Conservation (phyloP, 257 asterid species). For the Craterostigma plantagineum region DNA sequence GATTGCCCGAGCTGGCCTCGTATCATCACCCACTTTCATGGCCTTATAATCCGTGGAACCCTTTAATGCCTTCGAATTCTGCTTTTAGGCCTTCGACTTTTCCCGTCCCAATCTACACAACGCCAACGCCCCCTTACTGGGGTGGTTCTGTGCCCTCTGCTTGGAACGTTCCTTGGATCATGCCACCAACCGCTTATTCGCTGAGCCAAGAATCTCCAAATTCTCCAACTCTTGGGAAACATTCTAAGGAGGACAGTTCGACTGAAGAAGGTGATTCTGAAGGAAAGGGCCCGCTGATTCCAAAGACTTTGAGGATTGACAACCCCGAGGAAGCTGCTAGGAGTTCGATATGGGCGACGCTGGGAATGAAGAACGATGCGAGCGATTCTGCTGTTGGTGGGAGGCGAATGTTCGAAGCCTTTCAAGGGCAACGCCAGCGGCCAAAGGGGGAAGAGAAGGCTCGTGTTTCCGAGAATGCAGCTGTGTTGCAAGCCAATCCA, state of each 20-base stretch:
- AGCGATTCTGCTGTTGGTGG: constrained; percentile 27
- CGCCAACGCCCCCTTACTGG: constrained; percentile 24
- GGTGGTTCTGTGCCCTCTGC: constrained; percentile 28
- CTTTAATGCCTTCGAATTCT: constrained; percentile 15
- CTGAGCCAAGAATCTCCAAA: constrained; percentile 14
- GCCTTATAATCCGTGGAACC: constrained; percentile 24
- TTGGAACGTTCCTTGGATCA: constrained; percentile 32
- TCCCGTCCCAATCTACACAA: constrained; percentile 33
- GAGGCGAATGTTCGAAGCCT: constrained; percentile 35
- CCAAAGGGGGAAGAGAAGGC: constrained; percentile 25
- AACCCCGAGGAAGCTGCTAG: constrained; percentile 62
- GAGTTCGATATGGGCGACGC: constrained; percentile 82
- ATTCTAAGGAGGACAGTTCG: constrained; percentile 9
- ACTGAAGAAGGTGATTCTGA: constrained; percentile 9
- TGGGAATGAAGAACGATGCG: too few species aligned
- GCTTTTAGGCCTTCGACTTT: constrained; percentile 18
- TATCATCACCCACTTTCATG: too few species aligned
- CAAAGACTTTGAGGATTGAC: constrained; percentile 53
- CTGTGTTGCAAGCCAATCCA: constrained; percentile 68
- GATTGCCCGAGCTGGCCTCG: too few species aligned
- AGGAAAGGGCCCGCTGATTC: constrained; percentile 49
- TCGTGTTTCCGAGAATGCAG: constrained; percentile 19
- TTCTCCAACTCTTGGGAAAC: constrained; percentile 45
- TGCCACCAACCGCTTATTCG: constrained; percentile 8
- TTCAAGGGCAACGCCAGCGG: constrained; percentile 9